Percentiles rank a stretch among this genome's conserved stretches.
Evolutionary conservation across 1,284 basidiomycete genomes (phyloP).

Genomic region (Trichosporon sp.): DNA sequence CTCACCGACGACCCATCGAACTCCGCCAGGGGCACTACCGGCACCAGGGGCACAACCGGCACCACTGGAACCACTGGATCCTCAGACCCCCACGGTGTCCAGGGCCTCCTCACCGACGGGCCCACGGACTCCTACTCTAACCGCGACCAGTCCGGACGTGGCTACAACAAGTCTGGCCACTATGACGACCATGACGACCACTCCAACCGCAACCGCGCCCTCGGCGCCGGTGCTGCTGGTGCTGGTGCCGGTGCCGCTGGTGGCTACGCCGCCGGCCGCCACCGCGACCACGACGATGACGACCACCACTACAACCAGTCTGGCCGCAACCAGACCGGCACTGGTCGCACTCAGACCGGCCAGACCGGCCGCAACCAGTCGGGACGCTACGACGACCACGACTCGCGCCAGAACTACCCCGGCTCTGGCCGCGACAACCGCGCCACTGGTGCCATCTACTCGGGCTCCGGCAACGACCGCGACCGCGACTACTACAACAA

Average conservation of each 20-base stretch:
- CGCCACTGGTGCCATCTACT: conserved; percentile 1
- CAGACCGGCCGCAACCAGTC: not conserved
- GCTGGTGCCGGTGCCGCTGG: not conserved
- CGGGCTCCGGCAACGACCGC: not conserved
- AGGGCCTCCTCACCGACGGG: too few relatives aligned
- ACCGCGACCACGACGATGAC: not conserved
- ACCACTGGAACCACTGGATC: too few relatives aligned
- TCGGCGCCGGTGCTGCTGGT: not conserved
- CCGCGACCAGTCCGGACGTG: too few relatives aligned
- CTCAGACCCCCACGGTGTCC: too few relatives aligned
- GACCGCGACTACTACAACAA: not conserved
- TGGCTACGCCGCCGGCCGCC: not conserved
- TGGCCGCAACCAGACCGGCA: too few relatives aligned
- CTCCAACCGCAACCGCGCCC: conserved; percentile 8
- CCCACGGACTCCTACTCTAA: too few relatives aligned
- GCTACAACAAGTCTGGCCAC: conserved; percentile 3
- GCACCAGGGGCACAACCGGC: too few relatives aligned
- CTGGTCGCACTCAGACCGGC: too few relatives aligned
- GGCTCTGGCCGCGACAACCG: conserved; percentile 5
- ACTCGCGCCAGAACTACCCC: conserved; percentile 16
- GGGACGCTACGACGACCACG: conserved; percentile 2
- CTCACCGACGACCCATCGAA: too few relatives aligned
- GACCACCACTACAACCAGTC: not conserved
- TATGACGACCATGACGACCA: conserved; percentile 10
- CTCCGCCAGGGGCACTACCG: too few relatives aligned